Evolutionary conservation across 352 stramenopile species (phyloP), one percentile per base, ranked within the genome.

Genomic region (Globisporangium sylvaticum): DNA sequence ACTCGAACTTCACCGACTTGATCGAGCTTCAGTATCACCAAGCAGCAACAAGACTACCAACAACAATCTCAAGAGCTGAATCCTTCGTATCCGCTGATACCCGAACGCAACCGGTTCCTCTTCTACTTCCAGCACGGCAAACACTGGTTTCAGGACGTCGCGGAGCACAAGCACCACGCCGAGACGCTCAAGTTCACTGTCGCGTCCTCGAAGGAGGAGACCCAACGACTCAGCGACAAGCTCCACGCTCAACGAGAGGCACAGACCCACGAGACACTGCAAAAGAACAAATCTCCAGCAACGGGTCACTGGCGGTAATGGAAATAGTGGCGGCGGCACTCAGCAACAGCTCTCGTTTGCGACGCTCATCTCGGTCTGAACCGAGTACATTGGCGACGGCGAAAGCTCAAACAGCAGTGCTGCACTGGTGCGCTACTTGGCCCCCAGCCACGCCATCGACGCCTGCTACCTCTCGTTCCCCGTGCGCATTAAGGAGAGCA

Each of bases 351-450:
- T 88, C 1, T 68, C 80, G 1, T 88, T 84, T 32, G 75, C 73
- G 7, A 56, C 74, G 1, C 70, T 88, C 7, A 76, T 90, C 25
- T 67, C 75, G 0, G 58, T 79, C 56, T 92, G 81, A 80, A 87
- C 72, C 3, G 83, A 90, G 46, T 82, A 68, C 32, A 88, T 92
- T 62, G 81, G 83, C n/a, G 83, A 91, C n/a, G 81, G 78, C 0
- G 81, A 92, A 32, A 64, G 66, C 4, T 24, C 39, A 4, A 48
- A 48, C 29, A 57, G 1, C 62, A 56, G 46, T 64, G 61, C 46
- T 6, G 14, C 61, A 0, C 48, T 70, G 18, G 50, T 71, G 22
- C 67, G 67, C 22, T 58, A 54, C 18, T 65, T 89, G 5, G 37
- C 74, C 4, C 55, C 68, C 1, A 42, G 44, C 1, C 66, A 86